phyloP scores from a whole-genome alignment of 495 filamentous ascomycete species.

The Melanomma pulvis-pyrius region DNA sequence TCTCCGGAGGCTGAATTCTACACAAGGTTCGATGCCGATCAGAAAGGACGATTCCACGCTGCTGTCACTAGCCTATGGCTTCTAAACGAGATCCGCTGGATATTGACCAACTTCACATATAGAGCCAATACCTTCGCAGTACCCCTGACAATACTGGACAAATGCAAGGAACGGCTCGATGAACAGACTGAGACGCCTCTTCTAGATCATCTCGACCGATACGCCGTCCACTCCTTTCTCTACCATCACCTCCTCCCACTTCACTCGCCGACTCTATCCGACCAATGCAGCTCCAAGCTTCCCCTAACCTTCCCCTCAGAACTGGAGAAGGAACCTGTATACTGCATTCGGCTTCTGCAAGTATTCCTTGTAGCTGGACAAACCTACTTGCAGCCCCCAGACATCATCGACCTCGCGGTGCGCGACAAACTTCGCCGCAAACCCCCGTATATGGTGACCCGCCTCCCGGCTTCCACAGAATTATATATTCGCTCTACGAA shows the following conservation, averaged over 20 bases:
- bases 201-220: conserved; percentile 20
- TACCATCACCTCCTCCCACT: conserved; percentile 27
- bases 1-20: neutral
- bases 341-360: neutral
- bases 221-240: conserved; percentile 20
- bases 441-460: conserved; percentile 5
- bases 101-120: conserved; percentile 6
- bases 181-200: conserved; percentile 5
- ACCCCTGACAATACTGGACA: neutral
- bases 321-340: neutral
- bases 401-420: conserved; percentile 25
- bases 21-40: conserved; percentile 16
- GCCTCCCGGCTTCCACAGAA: conserved; percentile 3
- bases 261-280: conserved; percentile 5
- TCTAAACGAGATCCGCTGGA: conserved; percentile 27
- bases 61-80: conserved; percentile 22
- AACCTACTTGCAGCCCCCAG: conserved; percentile 21
- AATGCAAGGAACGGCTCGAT: neutral
- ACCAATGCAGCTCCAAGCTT: conserved; percentile 7
- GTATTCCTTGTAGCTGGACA: conserved; percentile 15
- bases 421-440: neutral
- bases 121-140: neutral
- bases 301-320: conserved; percentile 15
- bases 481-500: neutral
- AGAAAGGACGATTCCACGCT: conserved; percentile 21